These are phyloP conservation scores for Aureobasidium sp. DNA, from an alignment of 2,329 filamentous ascomycete species.

Conservation along the genomic window DNA sequence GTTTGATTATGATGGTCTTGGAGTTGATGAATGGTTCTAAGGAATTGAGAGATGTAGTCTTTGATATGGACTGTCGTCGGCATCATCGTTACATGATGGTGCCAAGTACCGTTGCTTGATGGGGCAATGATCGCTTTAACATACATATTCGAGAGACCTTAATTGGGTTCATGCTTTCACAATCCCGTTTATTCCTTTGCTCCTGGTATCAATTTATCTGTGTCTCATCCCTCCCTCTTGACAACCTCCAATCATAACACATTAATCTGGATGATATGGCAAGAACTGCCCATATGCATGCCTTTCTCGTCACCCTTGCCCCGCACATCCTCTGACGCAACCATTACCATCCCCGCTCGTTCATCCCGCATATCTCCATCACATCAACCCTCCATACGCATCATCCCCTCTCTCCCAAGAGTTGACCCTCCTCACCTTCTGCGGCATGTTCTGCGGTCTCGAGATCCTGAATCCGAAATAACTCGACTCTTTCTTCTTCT, in stretches of 20 bases:
- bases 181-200: too few species aligned
- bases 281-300: not conserved
- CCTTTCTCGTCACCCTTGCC: not conserved
- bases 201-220: not conserved
- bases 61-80: not conserved
- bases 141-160: not conserved
- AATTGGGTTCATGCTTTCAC: not conserved
- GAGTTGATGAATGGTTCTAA: not conserved
- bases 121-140: not conserved
- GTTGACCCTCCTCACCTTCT: not conserved
- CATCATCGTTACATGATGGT: not conserved
- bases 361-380: not conserved
- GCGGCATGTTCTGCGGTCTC: slow-evolving; percentile 1
- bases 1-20: not conserved
- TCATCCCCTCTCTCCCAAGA: slow-evolving; percentile 4
- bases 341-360: not conserved
- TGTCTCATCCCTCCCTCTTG: not conserved
- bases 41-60: not conserved
- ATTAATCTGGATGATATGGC: not conserved
- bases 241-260: not conserved
- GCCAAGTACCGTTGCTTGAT: not conserved
- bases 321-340: not conserved
- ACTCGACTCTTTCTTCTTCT: not conserved
- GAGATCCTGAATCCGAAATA: not conserved
- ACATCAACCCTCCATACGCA: slow-evolving; percentile 7